Evolutionary conservation across 768 basidiomycete genomes (phyloP).

Genomic region (Ramaria rubella): DNA sequence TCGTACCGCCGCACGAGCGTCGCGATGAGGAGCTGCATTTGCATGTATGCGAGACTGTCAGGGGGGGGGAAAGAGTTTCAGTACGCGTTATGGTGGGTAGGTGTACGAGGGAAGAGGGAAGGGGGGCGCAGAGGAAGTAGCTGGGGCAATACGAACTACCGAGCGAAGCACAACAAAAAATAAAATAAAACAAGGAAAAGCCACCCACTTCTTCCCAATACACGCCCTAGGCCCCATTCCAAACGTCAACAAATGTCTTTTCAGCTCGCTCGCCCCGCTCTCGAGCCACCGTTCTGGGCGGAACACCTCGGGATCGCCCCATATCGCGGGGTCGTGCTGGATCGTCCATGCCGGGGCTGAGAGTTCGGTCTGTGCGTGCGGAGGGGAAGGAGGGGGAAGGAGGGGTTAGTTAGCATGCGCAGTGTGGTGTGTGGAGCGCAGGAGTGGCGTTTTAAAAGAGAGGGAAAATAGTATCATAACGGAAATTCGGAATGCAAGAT

Average conservation of each 20-base stretch:
- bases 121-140: background rate
- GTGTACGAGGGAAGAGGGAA: background rate
- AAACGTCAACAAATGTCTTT: conserved; percentile 26
- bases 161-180: background rate
- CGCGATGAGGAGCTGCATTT: conserved; percentile 15
- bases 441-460: background rate
- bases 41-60: conserved; percentile 11
- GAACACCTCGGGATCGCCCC: conserved; percentile 30
- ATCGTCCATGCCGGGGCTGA: conserved; percentile 32
- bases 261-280: conserved; percentile 11
- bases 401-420: background rate
- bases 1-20: conserved; percentile 15
- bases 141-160: background rate
- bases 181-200: background rate
- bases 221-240: conserved; percentile 29
- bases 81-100: background rate
- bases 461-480: background rate
- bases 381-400: background rate
- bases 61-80: background rate
- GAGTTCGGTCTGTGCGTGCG: conserved; percentile 22
- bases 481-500: background rate
- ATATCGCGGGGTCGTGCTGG: conserved; percentile 25
- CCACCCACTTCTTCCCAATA: conserved; percentile 12
- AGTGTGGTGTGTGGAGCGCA: background rate
- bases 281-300: conserved; percentile 34